Percentiles rank a stretch among this genome's conserved stretches.
Evolutionary conservation across 306 rosid genomes (phyloP).

Genomic region (Castanopsis chinensis): DNA sequence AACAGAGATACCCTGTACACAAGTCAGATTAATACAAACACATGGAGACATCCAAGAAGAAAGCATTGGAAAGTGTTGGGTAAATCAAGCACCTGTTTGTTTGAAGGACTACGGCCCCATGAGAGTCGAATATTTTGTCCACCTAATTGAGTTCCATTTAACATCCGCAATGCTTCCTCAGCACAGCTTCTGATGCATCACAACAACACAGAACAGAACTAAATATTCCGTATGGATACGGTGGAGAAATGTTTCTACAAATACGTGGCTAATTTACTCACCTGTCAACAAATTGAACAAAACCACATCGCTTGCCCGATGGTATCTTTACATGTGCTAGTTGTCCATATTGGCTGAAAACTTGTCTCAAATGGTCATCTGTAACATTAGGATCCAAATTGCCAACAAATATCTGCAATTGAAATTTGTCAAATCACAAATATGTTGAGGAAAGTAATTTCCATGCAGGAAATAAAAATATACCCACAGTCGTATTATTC

Average conservation of each 20-base stretch:
- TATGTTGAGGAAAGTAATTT: slow-evolving; percentile 1
- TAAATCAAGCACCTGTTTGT: slow-evolving; percentile 65
- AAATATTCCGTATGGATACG: neutral
- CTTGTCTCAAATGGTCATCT: slow-evolving; percentile 90
- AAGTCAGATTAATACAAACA: neutral
- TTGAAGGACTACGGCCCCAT: slow-evolving; percentile 98
- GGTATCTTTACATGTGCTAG: slow-evolving; percentile 93
- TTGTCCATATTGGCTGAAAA: slow-evolving; percentile 79
- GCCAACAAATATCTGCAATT: slow-evolving; percentile 88
- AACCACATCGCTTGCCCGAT: slow-evolving; percentile 92
- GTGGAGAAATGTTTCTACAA: neutral
- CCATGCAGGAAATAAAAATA: slow-evolving; percentile 16
- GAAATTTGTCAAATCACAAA: slow-evolving; percentile 18
- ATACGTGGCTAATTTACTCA: slow-evolving; percentile 4
- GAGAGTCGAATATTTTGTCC: slow-evolving; percentile 91
- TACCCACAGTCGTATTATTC: slow-evolving; percentile 90
- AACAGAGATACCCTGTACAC: neutral
- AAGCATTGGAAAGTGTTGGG: neutral
- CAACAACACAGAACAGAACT: neutral
- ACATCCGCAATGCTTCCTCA: slow-evolving; percentile 68
- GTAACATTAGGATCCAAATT: slow-evolving; percentile 83
- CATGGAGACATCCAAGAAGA: neutral
- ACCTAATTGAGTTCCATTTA: slow-evolving; percentile 73
- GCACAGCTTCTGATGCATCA: slow-evolving; percentile 66
- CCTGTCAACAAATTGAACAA: slow-evolving; percentile 95